Evolutionary conservation across 2,329 filamentous ascomycete genomes (phyloP).

Genomic region (Hypoxylon sp.): DNA sequence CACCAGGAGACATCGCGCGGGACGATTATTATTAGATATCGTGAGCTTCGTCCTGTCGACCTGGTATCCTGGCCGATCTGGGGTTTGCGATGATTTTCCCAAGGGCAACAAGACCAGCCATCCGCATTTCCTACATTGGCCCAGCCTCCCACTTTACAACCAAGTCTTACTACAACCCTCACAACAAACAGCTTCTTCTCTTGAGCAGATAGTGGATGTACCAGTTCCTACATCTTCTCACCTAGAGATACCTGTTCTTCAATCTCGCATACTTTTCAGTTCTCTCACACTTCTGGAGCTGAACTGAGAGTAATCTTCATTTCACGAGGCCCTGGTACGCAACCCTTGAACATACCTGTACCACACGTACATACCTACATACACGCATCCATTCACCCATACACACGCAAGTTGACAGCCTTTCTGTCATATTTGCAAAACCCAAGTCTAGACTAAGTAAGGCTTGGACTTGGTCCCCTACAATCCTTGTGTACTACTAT

Average conservation of each 20-base stretch:
- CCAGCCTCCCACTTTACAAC: constrained; percentile 44
- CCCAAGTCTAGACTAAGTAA: constrained; percentile 13
- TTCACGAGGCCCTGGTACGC: constrained; percentile 1
- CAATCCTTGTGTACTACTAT: constrained; percentile 28
- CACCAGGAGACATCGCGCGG: background rate
- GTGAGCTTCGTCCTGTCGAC: background rate
- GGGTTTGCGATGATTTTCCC: constrained; percentile 20
- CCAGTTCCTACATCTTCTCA: constrained; percentile 25
- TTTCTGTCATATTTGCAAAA: constrained; percentile 25
- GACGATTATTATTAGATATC: constrained; percentile 9
- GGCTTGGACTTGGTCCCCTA: constrained; percentile 13
- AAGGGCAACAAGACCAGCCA: constrained; percentile 34
- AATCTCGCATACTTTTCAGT: constrained; percentile 11
- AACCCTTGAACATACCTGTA: constrained; percentile 14
- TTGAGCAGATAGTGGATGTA: constrained; percentile 17
- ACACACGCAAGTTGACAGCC: constrained; percentile 22
- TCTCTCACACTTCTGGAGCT: constrained; percentile 9
- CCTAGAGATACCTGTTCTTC: constrained; percentile 28
- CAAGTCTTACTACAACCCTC: constrained; percentile 20
- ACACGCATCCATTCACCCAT: constrained; percentile 8
- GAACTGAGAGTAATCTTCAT: constrained; percentile 4
- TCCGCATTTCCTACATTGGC: constrained; percentile 39
- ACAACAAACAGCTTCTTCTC: constrained; percentile 19
- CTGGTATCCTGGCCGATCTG: constrained; percentile 5
- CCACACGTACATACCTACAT: constrained; percentile 20